Percentiles rank a stretch among this genome's conserved stretches.
phyloP scores from a whole-genome alignment of 495 filamentous ascomycete species.

The Penicillium silybi region DNA sequence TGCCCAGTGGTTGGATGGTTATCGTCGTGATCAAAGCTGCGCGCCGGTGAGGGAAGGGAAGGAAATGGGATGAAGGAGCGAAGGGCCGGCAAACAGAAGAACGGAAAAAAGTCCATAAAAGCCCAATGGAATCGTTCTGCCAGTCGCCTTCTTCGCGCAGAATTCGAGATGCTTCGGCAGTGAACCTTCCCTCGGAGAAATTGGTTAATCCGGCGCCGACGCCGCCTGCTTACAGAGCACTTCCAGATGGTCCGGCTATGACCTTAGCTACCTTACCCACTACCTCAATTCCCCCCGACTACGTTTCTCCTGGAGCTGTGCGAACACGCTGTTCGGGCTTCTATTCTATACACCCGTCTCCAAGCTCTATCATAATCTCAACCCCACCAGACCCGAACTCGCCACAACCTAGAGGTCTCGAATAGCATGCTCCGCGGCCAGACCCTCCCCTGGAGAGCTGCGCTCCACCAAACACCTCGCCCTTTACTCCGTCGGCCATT shows the following conservation, averaged over 20 bases:
- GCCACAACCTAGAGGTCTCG: conserved; percentile 9
- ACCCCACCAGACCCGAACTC: background rate
- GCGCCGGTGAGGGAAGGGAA: background rate
- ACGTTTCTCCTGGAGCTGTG: conserved; percentile 11
- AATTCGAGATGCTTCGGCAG: conserved; percentile 25
- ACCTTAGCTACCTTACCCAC: conserved; percentile 11
- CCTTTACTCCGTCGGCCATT: conserved; percentile 31
- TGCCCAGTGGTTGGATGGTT: conserved; percentile 13
- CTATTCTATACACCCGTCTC: conserved; percentile 1
- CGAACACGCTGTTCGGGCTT: conserved; percentile 10
- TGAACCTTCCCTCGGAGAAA: conserved; percentile 6
- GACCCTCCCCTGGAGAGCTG: conserved; percentile 54
- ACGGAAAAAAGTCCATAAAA: conserved; percentile 9
- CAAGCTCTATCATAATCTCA: background rate
- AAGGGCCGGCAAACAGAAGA: conserved; percentile 5
- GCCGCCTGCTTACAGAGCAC: conserved; percentile 32
- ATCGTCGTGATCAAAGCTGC: conserved; percentile 1
- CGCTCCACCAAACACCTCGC: conserved; percentile 45
- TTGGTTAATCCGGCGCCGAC: background rate
- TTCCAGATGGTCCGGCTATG: conserved; percentile 21
- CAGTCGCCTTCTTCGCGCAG: conserved; percentile 22
- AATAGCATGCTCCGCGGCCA: conserved; percentile 53
- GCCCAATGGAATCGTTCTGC: conserved; percentile 6
- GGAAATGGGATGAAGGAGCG: background rate
- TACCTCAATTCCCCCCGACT: conserved; percentile 6